Percentiles rank a stretch among this genome's conserved stretches.
Evolutionary conservation across 495 filamentous ascomycete genomes (phyloP).

Genomic region (Bryoglossum gracile): DNA sequence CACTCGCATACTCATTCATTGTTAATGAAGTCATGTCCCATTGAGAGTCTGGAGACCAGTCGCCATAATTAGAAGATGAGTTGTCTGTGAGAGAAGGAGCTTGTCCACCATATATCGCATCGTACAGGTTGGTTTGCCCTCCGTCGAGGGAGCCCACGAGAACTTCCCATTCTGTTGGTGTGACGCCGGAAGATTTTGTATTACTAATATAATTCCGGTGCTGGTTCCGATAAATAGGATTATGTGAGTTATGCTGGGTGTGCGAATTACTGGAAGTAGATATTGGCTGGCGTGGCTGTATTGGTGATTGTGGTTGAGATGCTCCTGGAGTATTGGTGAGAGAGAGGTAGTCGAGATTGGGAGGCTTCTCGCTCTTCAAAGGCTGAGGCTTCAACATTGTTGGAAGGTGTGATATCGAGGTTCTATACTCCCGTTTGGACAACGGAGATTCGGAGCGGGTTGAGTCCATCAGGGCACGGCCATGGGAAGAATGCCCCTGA

Average conservation of each 20-base stretch:
- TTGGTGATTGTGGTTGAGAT: conserved; percentile 23
- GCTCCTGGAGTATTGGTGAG: conserved; percentile 31
- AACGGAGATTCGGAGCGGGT: conserved; percentile 19
- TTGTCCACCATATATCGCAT: conserved; percentile 72
- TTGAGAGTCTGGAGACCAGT: conserved; percentile 50
- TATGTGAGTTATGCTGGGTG: too few relatives aligned
- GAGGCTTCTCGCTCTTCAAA: conserved; percentile 19
- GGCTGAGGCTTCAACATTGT: conserved; percentile 17
- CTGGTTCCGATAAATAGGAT: conserved; percentile 5
- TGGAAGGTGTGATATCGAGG: conserved; percentile 9
- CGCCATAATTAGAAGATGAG: conserved; percentile 25
- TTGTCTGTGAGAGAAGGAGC: conserved; percentile 38
- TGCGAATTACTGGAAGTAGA: conserved; percentile 7
- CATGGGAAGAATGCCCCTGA: conserved; percentile 11
- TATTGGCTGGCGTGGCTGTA: conserved; percentile 14
- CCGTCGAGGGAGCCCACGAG: conserved; percentile 70
- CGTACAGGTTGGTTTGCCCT: conserved; percentile 73
- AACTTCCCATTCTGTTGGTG: conserved; percentile 70
- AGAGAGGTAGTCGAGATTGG: conserved; percentile 49
- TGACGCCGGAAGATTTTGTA: conserved; percentile 32
- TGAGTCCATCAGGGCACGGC: conserved; percentile 13
- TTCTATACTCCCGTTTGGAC: conserved; percentile 14
- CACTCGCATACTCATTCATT: conserved; percentile 35
- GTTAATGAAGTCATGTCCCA: conserved; percentile 41
- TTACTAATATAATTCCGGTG: neutral